These are phyloP conservation scores for Hanseniaspora uvarum DNA, from an alignment of 1,139 yeast species.

Conservation along the genomic window DNA sequence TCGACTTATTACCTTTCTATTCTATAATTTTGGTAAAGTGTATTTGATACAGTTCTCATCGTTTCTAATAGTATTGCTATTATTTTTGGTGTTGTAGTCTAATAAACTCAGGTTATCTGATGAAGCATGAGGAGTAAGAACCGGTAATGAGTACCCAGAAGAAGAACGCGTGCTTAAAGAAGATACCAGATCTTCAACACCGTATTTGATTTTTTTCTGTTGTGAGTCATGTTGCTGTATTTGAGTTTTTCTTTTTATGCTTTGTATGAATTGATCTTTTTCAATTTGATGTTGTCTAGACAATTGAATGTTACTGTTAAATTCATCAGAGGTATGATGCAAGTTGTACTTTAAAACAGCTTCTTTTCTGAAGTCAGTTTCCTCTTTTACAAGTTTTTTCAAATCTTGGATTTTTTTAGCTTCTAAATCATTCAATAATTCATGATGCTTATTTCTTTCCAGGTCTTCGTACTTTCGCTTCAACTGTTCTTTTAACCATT, in stretches of 20 bases:
- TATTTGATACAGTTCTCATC: neutral
- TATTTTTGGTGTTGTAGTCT: too few species aligned
- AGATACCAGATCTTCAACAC: slow-evolving; percentile 16
- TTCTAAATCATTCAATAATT: slow-evolving; percentile 23
- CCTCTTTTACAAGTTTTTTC: slow-evolving; percentile 21
- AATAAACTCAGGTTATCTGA: neutral
- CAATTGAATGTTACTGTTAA: slow-evolving; percentile 1
- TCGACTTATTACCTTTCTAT: neutral
- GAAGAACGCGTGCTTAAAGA: neutral
- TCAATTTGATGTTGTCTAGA: slow-evolving; percentile 11
- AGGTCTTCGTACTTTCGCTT: neutral
- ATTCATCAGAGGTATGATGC: neutral
- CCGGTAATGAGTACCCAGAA: slow-evolving; percentile 8
- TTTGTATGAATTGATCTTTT: slow-evolving; percentile 13
- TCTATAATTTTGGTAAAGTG: slow-evolving; percentile 7
- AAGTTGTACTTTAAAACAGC: neutral
- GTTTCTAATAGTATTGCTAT: neutral
- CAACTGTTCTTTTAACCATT: slow-evolving; percentile 11
- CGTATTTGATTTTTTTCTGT: slow-evolving; percentile 10
- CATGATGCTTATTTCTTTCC: slow-evolving; percentile 12
- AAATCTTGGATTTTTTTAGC: slow-evolving; percentile 27
- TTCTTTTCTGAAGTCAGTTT: slow-evolving; percentile 7
- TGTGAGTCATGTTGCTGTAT: slow-evolving; percentile 2
- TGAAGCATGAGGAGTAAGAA: slow-evolving; percentile 11
- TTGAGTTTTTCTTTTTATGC: slow-evolving; percentile 8